Evolutionary conservation across 2,329 filamentous ascomycete genomes (phyloP).

Genomic region (Sporothrix luriei): DNA sequence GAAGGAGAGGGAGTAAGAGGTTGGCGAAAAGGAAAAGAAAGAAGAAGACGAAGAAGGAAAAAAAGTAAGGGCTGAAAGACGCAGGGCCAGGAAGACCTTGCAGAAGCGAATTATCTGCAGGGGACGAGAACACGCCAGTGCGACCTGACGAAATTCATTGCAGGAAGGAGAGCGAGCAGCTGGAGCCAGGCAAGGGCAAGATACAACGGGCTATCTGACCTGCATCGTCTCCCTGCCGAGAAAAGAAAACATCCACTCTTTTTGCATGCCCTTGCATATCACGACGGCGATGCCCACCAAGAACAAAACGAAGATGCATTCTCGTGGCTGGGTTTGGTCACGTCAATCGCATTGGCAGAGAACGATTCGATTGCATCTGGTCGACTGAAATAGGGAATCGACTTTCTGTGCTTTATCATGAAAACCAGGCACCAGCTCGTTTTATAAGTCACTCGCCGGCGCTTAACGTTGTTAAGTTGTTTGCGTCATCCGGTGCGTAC

Average conservation of each 20-base stretch:
- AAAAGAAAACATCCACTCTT: no score
- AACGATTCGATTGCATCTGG: not conserved
- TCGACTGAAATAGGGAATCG: not conserved
- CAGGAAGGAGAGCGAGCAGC: not conserved
- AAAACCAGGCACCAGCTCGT: not conserved
- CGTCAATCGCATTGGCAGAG: not conserved
- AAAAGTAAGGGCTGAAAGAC: not conserved
- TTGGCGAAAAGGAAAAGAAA: not conserved
- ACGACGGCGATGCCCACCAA: not conserved
- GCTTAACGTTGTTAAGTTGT: constrained; percentile 1
- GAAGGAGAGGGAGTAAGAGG: not conserved
- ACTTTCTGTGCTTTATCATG: not conserved
- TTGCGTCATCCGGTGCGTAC: not conserved
- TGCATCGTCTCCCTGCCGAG: not conserved
- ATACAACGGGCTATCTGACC: constrained; percentile 18
- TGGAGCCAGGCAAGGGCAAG: constrained; percentile 24
- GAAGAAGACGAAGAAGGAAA: not conserved
- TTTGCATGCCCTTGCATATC: not conserved
- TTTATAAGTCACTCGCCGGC: not conserved
- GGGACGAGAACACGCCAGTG: constrained; percentile 8
- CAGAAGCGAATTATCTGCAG: constrained; percentile 8
- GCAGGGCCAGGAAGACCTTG: not conserved
- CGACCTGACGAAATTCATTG: constrained; percentile 12
- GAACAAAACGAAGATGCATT: not conserved
- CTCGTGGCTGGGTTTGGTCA: not conserved